Percentiles rank a stretch among this genome's conserved stretches.
Conservation (phyloP, 768 basidiomycete genomes). For the Podaxis sp. region DNA sequence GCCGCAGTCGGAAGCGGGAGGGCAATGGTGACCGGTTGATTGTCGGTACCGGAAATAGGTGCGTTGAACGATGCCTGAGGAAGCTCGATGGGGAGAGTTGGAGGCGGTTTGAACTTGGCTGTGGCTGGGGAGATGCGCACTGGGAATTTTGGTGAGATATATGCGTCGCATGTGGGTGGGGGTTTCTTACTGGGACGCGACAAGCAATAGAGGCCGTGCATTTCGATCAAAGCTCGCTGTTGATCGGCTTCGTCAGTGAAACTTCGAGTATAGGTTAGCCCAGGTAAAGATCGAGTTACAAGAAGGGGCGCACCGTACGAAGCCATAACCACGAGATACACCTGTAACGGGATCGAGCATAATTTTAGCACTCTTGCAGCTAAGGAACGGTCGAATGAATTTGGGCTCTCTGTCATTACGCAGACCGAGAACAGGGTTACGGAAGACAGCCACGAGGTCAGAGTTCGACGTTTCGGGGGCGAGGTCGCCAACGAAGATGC, state of each 20-base stretch:
- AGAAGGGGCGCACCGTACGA: constrained; percentile 66
- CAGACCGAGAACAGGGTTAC: constrained; percentile 84
- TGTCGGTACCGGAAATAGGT: constrained; percentile 31
- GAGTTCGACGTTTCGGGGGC: constrained; percentile 92
- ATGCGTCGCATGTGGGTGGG: constrained; percentile 22
- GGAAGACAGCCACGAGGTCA: constrained; percentile 92
- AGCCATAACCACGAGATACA: constrained; percentile 88
- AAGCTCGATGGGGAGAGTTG: constrained; percentile 40
- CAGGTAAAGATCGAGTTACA: constrained; percentile 7
- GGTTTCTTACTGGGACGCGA: constrained; percentile 78
- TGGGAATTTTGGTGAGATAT: constrained; percentile 32
- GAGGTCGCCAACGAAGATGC: constrained; percentile 93
- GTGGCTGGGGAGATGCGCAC: constrained; percentile 92
- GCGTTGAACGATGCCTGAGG: constrained; percentile 48
- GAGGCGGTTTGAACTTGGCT: constrained; percentile 76
- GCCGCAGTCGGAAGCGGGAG: constrained; percentile 45
- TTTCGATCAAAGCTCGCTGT: constrained; percentile 86
- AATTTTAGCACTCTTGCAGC: constrained; percentile 95
- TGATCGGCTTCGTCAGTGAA: constrained; percentile 90
- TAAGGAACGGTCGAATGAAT: constrained; percentile 84
- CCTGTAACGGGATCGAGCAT: constrained; percentile 92
- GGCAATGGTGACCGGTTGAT: constrained; percentile 44
- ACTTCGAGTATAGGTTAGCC: constrained; percentile 35
- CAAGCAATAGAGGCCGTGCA: constrained; percentile 88
- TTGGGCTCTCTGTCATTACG: constrained; percentile 86